Evolutionary conservation across 139 green algal species (phyloP), one percentile per base, ranked within the genome.

Genomic region (Chlorella sp.): DNA sequence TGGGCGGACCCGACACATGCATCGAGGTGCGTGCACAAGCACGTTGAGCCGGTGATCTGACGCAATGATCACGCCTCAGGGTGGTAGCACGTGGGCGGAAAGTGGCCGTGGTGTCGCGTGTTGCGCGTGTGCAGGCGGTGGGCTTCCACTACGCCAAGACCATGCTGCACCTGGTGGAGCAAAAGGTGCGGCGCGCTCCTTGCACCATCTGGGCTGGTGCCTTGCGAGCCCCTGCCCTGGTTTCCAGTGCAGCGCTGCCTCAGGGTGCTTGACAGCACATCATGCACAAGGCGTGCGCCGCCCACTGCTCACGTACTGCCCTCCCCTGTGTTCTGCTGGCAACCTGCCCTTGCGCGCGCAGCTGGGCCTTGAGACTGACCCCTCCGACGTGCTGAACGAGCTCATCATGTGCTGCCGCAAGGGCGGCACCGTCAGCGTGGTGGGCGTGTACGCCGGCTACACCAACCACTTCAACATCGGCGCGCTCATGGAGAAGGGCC

Each of bases 401-500:
- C 70, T 92, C 33, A 92, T 95, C 62, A 65, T 68, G 34, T 78
- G 71, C 31, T 72, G 71, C 51, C 73, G 83, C 32, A 91, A 91
- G 83, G 76, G 78, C 1, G 82, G 82, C 31, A 61, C 33, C 67
- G 72, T 87, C 66, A 70, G 61, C 29, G 65, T 83, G 29, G 73
- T 80, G 31, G 78, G 78, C 2, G 78, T 68, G 2, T 83, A 76
- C 50, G 69, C 55, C 2, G 89, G 83, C 4, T 82, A 72, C 61
- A 73, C 29, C 69, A 93, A 93, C 81, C 77, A 87, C 49, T 87
- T 93, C 70, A 90, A 90, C 83, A 89, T 93, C 33, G 88, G 89
- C 0, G 86, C 86, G 1, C 88, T 94, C 73, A 94, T 94, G 88
- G 89, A 94, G 80, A 94, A 94, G 85, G 77, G 77, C 6, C 75